Base-by-base conservation (phyloP, 106 monocot genomes). In the Platanthera guangdongensis region DNA sequence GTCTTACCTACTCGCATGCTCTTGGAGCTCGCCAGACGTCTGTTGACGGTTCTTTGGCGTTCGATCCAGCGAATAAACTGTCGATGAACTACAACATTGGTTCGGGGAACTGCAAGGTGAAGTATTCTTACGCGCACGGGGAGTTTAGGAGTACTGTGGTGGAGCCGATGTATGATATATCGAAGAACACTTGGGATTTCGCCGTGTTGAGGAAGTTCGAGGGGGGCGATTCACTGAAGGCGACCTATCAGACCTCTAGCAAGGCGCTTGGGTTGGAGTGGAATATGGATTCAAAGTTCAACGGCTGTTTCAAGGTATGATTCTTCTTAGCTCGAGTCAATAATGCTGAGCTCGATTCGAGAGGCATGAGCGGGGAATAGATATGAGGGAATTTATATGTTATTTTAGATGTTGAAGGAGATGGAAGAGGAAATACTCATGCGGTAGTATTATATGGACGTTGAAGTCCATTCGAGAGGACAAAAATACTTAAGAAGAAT, bases 51-150 rank as follows among this genome's bases (percentile, higher is more conserved):
- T 75, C 94, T 14, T 19, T 90, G 62, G 55, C 57, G 28, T 77
- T 99, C 51, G 89, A 99, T 53, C 84, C 97, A 8, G 77, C 86
- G 13, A 99, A 99, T 78, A 99, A 94, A 82, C 70, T 94, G 65
- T 78, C 80, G 7, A 80, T 83, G 75, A 88, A 64, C 77, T 90
- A 91, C 54, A 52, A 54, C 14, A 80, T 99, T 48, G 86, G 81
- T 32, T 80, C 88, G 0, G 76, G 87, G 19, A 78, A 79, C 21
- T 85, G 91, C 78, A 86, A 83, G 78, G 82, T 94, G 52, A 94
- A 87, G 86, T 99, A 99, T 28, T 72, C 63, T 10, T 99, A 99
- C 77, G 76, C 82, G 13, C 97, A 99, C 70, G 92, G 94, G 25
- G 83, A 78, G 62, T 32, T 82, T 52, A 65, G 85, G 74, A 82